Evolutionary conservation across 148 eudicot genomes (phyloP).

Genomic region (Silene uniflora): DNA sequence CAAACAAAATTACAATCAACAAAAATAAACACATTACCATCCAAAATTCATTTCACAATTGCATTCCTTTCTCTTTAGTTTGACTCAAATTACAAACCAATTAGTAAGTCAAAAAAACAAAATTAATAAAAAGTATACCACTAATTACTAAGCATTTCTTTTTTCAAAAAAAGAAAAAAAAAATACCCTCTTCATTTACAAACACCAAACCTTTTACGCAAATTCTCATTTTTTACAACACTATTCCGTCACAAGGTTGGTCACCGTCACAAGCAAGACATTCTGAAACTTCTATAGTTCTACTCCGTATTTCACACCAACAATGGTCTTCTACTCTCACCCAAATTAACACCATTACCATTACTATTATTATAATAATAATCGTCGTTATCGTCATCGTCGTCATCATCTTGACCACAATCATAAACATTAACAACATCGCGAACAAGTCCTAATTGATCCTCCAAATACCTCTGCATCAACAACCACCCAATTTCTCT

Average conservation of each 20-base stretch:
- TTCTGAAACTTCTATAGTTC: not conserved
- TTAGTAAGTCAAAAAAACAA: not conserved
- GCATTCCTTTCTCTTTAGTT: not conserved
- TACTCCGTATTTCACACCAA: conserved; percentile 10
- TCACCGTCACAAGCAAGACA: no score
- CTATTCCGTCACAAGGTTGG: no score
- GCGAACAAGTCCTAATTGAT: conserved; percentile 46
- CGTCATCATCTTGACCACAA: conserved; percentile 28
- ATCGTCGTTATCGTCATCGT: conserved; percentile 19
- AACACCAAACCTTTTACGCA: not conserved
- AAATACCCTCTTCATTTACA: not conserved
- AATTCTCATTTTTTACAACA: no score
- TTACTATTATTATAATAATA: conserved; percentile 18
- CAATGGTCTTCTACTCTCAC: conserved; percentile 19
- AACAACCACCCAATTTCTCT: conserved; percentile 32
- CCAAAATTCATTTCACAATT: conserved; percentile 20
- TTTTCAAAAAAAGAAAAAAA: not conserved
- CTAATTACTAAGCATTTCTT: not conserved
- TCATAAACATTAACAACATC: conserved; percentile 28
- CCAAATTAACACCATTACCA: conserved; percentile 14
- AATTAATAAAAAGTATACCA: not conserved
- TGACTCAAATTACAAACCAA: not conserved
- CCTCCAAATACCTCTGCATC: conserved; percentile 57
- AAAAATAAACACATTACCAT: no score
- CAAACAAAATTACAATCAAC: no score